Conservation (phyloP, 1,284 basidiomycete genomes). For the Cutaneotrichosporon arboriforme region DNA sequence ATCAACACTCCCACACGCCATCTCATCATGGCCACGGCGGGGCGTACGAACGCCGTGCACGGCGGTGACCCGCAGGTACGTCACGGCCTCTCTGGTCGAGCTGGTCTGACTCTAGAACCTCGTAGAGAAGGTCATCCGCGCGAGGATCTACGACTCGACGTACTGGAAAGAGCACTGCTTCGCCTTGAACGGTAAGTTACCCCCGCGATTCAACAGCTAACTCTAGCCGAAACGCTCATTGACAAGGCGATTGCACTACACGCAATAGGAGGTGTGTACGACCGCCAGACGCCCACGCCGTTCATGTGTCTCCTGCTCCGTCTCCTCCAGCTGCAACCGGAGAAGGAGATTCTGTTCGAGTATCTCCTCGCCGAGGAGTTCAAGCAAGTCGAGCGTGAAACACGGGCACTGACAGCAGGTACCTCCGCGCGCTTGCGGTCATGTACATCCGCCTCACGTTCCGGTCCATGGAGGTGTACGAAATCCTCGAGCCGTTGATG, state of each 20-base stretch:
- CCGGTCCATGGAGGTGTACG: conserved; percentile 79
- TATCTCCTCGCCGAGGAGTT: conserved; percentile 94
- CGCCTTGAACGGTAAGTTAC: conserved; percentile 66
- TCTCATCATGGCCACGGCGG: conserved; percentile 10
- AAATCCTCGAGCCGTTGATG: conserved; percentile 85
- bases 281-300: conserved; percentile 81
- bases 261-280: conserved; percentile 84
- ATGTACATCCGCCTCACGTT: conserved; percentile 96
- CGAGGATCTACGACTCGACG: conserved; percentile 87
- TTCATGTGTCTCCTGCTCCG: conserved; percentile 90
- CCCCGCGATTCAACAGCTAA: conserved; percentile 2
- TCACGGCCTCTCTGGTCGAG: not conserved
- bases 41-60: conserved; percentile 59
- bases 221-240: conserved; percentile 77
- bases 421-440: conserved; percentile 84
- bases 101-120: conserved; percentile 60
- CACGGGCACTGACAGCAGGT: conserved; percentile 59
- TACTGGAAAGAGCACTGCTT: conserved; percentile 99
- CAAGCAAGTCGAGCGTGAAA: conserved; percentile 67
- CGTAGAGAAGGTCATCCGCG: conserved; percentile 93
- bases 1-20: not conserved
- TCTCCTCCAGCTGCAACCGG: conserved; percentile 92
- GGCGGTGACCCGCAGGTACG: conserved; percentile 86
- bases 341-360: conserved; percentile 91
- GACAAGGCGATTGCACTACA: conserved; percentile 81